Evolutionary conservation across 2,329 filamentous ascomycete genomes (phyloP).

Genomic region (Cladosporium oxysporum): DNA sequence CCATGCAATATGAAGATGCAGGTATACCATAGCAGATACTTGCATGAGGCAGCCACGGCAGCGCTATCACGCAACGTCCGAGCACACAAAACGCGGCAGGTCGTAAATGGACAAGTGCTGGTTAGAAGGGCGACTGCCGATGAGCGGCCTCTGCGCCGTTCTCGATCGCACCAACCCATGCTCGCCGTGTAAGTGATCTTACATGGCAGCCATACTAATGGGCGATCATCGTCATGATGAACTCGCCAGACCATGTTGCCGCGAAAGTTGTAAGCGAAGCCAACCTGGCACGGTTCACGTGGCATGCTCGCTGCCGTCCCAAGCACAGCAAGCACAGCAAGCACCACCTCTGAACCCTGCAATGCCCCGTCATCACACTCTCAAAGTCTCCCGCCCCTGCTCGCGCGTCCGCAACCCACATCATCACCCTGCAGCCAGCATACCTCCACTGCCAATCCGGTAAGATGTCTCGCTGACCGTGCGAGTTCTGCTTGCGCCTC

Average conservation of each 20-base stretch:
- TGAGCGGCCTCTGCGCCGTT: not conserved
- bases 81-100: not conserved
- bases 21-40: not conserved
- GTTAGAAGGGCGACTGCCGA: not conserved
- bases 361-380: constrained; percentile 18
- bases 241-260: too few relatives aligned
- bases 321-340: too few relatives aligned
- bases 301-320: constrained; percentile 1
- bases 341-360: constrained; percentile 3
- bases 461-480: constrained; percentile 10
- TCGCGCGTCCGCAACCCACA: constrained; percentile 3
- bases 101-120: not conserved
- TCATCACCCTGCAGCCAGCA: not conserved
- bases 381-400: not conserved
- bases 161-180: not conserved
- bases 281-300: constrained; percentile 17
- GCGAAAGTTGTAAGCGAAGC: constrained; percentile 18
- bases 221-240: constrained; percentile 5
- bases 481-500: not conserved
- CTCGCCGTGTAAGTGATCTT: not conserved
- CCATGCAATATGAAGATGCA: not conserved
- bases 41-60: not conserved
- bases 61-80: not conserved
- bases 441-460: not conserved
- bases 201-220: not conserved